phyloP scores from a whole-genome alignment of 148 eudicot species.

The Pouteria glomerata region DNA sequence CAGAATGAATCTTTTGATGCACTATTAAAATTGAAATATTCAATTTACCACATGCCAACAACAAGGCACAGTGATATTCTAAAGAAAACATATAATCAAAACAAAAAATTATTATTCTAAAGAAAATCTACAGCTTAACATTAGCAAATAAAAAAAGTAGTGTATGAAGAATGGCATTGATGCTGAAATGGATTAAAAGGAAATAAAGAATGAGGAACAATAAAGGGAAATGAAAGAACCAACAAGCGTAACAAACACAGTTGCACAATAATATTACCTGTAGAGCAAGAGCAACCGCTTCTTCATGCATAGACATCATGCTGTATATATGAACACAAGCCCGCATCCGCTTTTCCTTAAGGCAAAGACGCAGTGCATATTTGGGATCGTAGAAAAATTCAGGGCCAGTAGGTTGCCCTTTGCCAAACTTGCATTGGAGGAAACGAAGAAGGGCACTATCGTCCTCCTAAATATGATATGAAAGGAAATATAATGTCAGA shows the following conservation, averaged over 20 bases:
- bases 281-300: slow-evolving; percentile 98
- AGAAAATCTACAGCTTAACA: not conserved
- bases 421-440: slow-evolving; percentile 88
- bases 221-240: slow-evolving; percentile 14
- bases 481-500: slow-evolving; percentile 1
- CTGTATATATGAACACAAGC: slow-evolving; percentile 99
- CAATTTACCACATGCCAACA: not conserved
- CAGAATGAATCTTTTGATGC: not conserved
- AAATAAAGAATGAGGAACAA: not conserved
- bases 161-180: not conserved
- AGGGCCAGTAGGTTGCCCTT: slow-evolving; percentile 70
- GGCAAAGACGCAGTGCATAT: slow-evolving; percentile 94
- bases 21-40: not conserved
- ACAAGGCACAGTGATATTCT: too few species aligned
- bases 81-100: too few species aligned
- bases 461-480: slow-evolving; percentile 55
- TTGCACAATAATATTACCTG: slow-evolving; percentile 33
- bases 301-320: slow-evolving; percentile 99
- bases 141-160: not conserved
- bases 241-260: not conserved
- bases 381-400: slow-evolving; percentile 63
- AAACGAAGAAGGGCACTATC: slow-evolving; percentile 93
- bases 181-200: not conserved
- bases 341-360: slow-evolving; percentile 90
- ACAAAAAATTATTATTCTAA: too few species aligned